Evolutionary conservation across 1,284 basidiomycete species (phyloP), one percentile per base, ranked within the genome.

Genomic region (Microbotryum saponariae): DNA sequence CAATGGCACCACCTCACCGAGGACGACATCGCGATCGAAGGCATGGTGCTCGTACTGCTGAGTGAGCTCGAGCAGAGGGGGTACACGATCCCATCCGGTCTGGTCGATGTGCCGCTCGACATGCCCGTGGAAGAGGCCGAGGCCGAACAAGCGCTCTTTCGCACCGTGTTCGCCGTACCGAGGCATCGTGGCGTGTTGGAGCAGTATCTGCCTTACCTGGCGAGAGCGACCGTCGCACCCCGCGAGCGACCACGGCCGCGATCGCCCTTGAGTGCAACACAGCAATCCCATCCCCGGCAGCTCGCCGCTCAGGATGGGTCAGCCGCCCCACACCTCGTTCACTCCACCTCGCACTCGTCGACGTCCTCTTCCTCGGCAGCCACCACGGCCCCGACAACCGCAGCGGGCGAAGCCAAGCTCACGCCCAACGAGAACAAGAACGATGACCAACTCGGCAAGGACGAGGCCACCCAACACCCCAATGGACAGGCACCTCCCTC

Each of bases 1-100:
- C 37, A 20, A 9, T 23, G 53, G 48, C 6, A 29, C 50, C 20
- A 47, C 29, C 55, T 61, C 37, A 62, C 56, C n/a, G 68, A 69
- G 45, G 68, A 67, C 46, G 68, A 69, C 56, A 67, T 69, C 33
- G 61, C 65, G 27, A 64, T 69, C 54, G 63, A 69, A 46, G 68
- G 65, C 10, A 65, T 65, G 61, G 68, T 67, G 14, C 58, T 69
- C 42, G 65, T 61, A 5, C 37, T 69, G 9, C 56, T 69, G 29
- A 47, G 48, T 7, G 68, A 69, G 49, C 56, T 69, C 25, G 42
- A 57, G 4, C 44, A 51, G 2, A 23, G 68, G 10, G 66, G 68
- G 16, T 69, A 69, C 66, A 42, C 54, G 12, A 53, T 69, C 16
- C 68, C 68, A 18, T 60, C 57, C 0, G 65, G 68, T 0, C 20